Evolutionary conservation across 768 basidiomycete species (phyloP).

Genomic region (Strobilomyces echinocephalus): DNA sequence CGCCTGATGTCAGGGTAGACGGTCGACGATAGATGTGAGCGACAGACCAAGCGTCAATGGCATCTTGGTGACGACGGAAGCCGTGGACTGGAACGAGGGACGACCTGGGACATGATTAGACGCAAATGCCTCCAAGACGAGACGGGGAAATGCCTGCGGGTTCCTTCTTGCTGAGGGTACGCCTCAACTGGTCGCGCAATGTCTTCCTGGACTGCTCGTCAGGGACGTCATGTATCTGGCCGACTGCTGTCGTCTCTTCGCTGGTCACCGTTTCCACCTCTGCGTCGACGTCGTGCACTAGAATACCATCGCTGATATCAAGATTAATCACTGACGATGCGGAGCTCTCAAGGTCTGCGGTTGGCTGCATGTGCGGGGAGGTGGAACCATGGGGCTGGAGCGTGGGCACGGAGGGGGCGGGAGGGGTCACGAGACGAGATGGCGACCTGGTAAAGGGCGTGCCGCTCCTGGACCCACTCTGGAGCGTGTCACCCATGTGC

Average conservation of each 20-base stretch:
- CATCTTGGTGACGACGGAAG: constrained; percentile 35
- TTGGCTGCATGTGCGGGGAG: constrained; percentile 26
- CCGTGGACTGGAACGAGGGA: constrained; percentile 11
- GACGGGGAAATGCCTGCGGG: constrained; percentile 38
- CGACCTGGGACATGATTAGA: constrained; percentile 9
- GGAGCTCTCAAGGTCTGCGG: constrained; percentile 51
- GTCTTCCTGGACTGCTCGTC: constrained; percentile 60
- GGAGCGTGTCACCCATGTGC: constrained; percentile 25
- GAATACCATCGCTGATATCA: constrained; percentile 62
- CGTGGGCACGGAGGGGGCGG: constrained; percentile 49
- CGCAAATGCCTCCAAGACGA: constrained; percentile 7
- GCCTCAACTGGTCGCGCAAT: constrained; percentile 67
- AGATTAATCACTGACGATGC: constrained; percentile 68
- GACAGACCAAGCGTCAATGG: constrained; percentile 19
- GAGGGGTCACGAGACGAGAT: constrained; percentile 51
- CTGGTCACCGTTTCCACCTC: constrained; percentile 52
- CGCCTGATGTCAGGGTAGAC: constrained; percentile 1
- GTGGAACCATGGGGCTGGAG: constrained; percentile 46
- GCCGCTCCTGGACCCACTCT: constrained; percentile 31
- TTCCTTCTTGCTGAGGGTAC: constrained; percentile 53
- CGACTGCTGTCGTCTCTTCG: constrained; percentile 50
- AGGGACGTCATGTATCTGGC: constrained; percentile 37
- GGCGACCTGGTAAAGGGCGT: constrained; percentile 40
- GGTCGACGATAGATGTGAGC: constrained; percentile 1
- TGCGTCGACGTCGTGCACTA: constrained; percentile 65